phyloP scores from a whole-genome alignment of 2,329 filamentous ascomycete genomes.

The Diaporthe citriasiana region DNA sequence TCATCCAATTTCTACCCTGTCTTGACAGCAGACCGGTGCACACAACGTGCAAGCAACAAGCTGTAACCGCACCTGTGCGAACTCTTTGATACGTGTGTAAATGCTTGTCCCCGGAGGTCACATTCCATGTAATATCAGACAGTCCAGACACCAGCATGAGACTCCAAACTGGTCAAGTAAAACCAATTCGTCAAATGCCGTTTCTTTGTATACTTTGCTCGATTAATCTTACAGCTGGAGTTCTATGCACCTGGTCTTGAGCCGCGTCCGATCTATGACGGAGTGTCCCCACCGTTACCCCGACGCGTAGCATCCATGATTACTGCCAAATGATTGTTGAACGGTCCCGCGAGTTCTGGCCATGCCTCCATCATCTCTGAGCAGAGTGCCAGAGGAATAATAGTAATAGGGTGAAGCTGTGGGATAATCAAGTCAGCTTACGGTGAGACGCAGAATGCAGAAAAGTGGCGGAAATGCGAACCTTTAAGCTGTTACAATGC shows the following conservation, averaged over 20 bases:
- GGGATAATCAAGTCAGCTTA: not conserved
- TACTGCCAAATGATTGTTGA: slow-evolving; percentile 19
- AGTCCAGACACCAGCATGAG: not conserved
- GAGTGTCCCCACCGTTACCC: slow-evolving; percentile 7
- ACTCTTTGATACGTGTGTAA: not conserved
- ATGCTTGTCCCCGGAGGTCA: not conserved
- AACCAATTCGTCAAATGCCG: not conserved
- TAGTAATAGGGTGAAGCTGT: slow-evolving; percentile 22
- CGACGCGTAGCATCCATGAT: slow-evolving; percentile 12
- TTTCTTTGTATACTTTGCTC: not conserved
- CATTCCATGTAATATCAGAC: not conserved
- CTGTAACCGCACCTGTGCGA: no score
- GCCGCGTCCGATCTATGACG: slow-evolving; percentile 1
- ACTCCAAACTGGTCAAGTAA: not conserved
- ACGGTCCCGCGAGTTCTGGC: slow-evolving; percentile 1
- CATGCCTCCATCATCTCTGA: slow-evolving; percentile 17
- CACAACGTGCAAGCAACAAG: not conserved
- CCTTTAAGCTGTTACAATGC: slow-evolving; percentile 15
- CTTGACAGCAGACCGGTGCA: not conserved
- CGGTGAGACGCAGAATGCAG: not conserved
- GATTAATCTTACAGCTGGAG: slow-evolving; percentile 1
- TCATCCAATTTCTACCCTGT: not conserved
- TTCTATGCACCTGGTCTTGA: slow-evolving; percentile 2
- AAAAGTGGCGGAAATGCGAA: not conserved
- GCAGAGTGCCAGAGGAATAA: not conserved